Conservation (phyloP, 495 filamentous ascomycete genomes). For the Aspergillus steynii region DNA sequence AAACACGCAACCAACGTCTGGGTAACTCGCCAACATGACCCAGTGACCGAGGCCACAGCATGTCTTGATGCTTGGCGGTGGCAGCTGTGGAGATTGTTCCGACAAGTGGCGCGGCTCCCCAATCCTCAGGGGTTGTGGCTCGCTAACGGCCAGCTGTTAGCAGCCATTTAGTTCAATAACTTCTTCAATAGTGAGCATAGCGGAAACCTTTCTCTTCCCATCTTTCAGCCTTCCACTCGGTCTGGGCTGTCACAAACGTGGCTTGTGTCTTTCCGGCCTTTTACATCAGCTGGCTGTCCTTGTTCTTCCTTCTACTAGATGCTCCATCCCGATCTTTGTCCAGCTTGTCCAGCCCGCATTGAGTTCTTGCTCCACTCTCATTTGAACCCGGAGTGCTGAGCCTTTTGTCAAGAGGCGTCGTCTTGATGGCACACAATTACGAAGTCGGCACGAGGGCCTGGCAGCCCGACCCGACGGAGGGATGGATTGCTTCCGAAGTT, state of each 20-base stretch:
- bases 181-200: constrained; percentile 21
- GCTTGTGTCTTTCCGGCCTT: constrained; percentile 7
- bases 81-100: constrained; percentile 23
- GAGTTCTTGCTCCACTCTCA: constrained; percentile 13
- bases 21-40: too few species aligned
- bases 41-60: neutral
- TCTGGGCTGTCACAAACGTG: constrained; percentile 3
- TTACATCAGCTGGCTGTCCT: constrained; percentile 1
- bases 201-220: constrained; percentile 14
- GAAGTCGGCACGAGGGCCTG: constrained; percentile 97
- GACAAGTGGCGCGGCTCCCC: constrained; percentile 43
- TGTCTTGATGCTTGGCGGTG: constrained; percentile 22
- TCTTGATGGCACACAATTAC: constrained; percentile 87
- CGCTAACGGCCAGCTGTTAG: constrained; percentile 40
- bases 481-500: constrained; percentile 96
- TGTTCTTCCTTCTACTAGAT: constrained; percentile 7
- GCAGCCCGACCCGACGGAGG: constrained; percentile 93
- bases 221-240: constrained; percentile 5
- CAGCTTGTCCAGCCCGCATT: constrained; percentile 15
- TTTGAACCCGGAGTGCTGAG: constrained; percentile 8
- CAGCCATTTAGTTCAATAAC: constrained; percentile 25
- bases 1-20: too few species aligned
- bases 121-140: constrained; percentile 45
- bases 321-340: constrained; percentile 2
- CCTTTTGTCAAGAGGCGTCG: constrained; percentile 2